Evolutionary conservation across 768 basidiomycete genomes (phyloP).

Genomic region (Leccinum arenicola): DNA sequence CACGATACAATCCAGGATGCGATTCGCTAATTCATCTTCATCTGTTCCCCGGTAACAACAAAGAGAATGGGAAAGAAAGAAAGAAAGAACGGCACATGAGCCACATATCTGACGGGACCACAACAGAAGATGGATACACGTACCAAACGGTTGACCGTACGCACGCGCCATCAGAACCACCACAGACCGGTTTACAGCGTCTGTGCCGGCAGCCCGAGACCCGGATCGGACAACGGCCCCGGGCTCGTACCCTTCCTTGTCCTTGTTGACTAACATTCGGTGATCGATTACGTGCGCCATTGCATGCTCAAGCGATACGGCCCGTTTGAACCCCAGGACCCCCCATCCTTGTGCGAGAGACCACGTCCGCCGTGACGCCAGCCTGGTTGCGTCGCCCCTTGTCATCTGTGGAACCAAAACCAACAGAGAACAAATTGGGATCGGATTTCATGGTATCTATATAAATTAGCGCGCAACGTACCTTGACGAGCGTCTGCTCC

Average conservation of each 20-base stretch:
- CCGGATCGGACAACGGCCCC: conserved; percentile 2
- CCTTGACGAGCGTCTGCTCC: conserved; percentile 1
- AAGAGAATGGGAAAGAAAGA: not conserved
- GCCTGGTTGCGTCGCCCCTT: not conserved
- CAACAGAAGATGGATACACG: not conserved
- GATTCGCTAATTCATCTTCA: not conserved
- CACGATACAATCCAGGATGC: conserved; percentile 12
- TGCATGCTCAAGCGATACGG: not conserved
- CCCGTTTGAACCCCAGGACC: not conserved
- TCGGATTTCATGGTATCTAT: not conserved
- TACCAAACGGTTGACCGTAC: conserved; percentile 13
- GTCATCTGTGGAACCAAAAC: conserved; percentile 1
- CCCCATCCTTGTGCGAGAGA: conserved; percentile 6
- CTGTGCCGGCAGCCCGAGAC: not conserved
- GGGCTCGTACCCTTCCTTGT: not conserved
- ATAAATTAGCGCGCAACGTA: not conserved
- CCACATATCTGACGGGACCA: not conserved
- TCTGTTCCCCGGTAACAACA: conserved; percentile 6
- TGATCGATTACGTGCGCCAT: conserved; percentile 2
- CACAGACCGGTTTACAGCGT: not conserved
- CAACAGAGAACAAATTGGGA: too few relatives aligned
- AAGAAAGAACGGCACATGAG: not conserved
- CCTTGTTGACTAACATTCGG: not conserved
- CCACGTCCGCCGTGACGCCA: not conserved
- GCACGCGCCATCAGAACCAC: conserved; percentile 5